Base-by-base conservation (phyloP, 768 basidiomycete species). In the Cubamyces lactineus region DNA sequence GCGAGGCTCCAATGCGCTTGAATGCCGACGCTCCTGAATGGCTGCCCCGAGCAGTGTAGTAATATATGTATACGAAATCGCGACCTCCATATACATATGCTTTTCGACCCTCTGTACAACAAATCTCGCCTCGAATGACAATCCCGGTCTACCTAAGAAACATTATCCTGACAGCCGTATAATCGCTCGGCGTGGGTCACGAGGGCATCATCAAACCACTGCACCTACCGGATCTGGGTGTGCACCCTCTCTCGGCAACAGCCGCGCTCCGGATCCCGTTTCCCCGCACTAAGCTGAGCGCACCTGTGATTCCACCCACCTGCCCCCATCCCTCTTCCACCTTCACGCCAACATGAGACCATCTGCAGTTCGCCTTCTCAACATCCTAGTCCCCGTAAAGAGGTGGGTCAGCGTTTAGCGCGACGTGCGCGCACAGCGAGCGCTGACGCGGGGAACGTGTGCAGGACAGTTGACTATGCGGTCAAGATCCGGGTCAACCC, bases 401-500 rank as follows among this genome's bases (percentile, higher is more conserved):
- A 83, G 96, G 86, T 92, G 70, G 57, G 78, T 61, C 23, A 2
- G 34, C 51, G 19, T 7, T 12, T 6, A 5, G 16, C 28, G 23
- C 34, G 16, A 2, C 6, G 42, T 5, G 2, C 30, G 9, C 38
- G 13, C 50, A 19, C 47, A 23, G 40, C 39, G 12, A 42, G 21
- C 26, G 53, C 26, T 53, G 24, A 65, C 19, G 26, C 40, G 64
- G 34, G 60, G 13, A 30, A 30, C 21, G 40, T 40, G n/a, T 56
- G 53, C 64, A 97, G 93, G 65, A 88, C 92, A 53, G 91, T 99
- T 53, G 97, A 98, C 79, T 99, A 92, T 86, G 91, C 94, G 3
- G 94, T 96, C 77, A 98, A 98, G 82, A 97, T 99, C 78, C 91
- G 96, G 53, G 94, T 99, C 52, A 96, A 96, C 73, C 85, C 94